phyloP scores from a whole-genome alignment of 108 stramenopile species.

The Thalassiosira profunda region DNA sequence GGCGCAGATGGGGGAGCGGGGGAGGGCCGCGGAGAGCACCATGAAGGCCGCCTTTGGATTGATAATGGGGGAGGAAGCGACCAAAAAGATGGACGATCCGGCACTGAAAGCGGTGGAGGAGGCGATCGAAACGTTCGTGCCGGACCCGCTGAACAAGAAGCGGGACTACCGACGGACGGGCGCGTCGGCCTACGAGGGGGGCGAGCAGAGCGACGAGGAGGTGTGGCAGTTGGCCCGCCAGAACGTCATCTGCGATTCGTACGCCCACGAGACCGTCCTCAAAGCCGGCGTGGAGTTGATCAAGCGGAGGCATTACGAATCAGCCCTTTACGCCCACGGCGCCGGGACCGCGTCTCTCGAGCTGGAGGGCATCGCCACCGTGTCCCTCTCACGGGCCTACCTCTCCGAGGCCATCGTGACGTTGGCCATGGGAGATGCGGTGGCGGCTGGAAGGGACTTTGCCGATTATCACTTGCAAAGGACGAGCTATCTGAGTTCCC shows the following conservation, averaged over 20 bases:
- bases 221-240: slow-evolving; percentile 59
- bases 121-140: slow-evolving; percentile 78
- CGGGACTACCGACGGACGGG: slow-evolving; percentile 83
- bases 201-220: slow-evolving; percentile 33
- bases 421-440: slow-evolving; percentile 84
- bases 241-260: slow-evolving; percentile 66
- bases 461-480: slow-evolving; percentile 86
- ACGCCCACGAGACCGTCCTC: slow-evolving; percentile 79
- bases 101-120: slow-evolving; percentile 73
- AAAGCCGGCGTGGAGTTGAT: slow-evolving; percentile 57
- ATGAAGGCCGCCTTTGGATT: slow-evolving; percentile 72
- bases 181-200: slow-evolving; percentile 53
- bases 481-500: slow-evolving; percentile 69
- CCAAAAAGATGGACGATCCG: slow-evolving; percentile 37
- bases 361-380: slow-evolving; percentile 70
- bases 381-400: slow-evolving; percentile 72
- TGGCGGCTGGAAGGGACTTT: slow-evolving; percentile 83
- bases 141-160: slow-evolving; percentile 81
- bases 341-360: slow-evolving; percentile 72
- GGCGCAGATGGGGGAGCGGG: slow-evolving; percentile 66
- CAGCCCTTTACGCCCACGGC: slow-evolving; percentile 85
- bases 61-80: slow-evolving; percentile 50
- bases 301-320: slow-evolving; percentile 61
- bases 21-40: slow-evolving; percentile 58
- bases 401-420: slow-evolving; percentile 71